Evolutionary conservation across 1,139 yeast species (phyloP), one percentile per base, ranked within the genome.

Genomic region (Zygoascus hellenicus): DNA sequence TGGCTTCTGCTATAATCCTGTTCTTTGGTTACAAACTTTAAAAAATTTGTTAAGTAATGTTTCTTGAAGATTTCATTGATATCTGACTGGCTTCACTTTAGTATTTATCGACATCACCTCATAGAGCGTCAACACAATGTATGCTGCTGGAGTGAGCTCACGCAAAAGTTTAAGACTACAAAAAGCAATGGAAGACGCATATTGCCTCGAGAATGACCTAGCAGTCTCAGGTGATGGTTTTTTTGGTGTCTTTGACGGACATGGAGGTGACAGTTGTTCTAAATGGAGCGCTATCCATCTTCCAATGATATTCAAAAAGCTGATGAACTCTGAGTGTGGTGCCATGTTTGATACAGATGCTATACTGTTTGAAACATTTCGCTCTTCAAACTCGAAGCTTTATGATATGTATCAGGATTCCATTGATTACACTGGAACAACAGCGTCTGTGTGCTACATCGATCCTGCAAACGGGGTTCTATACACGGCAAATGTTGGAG

Each of bases 141-240:
- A 5, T 22, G 26, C 26, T 22, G 26, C 26, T 5, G 26, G 26
- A 7, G 26, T 22, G 6, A 22, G 26, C 26, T 22, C 9, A 4
- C 7, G 7, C 26, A 22, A 22, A 22, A 22, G 26, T 22, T 7
- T 36, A 33, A 9, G 19, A 16, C 16, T 28, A 13, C 39, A 48
- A n/a, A 42, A 38, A 15, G 32, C 52, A 2, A 87, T 87, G 96
- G 96, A 87, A 62, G 96, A 87, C 63, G 90, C 84, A 6, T 95
- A 85, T 61, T 84, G 94, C 0, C 83, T 83, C 60, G 87, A 84
- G 42, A 88, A 89, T 54, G 84, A 85, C 64, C 85, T 84, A 68
- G 89, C 88, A n/a, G 90, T 85, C 57, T 65, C 83, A 19, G 94
- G 84, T 62, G 84, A 94, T 90, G 94, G 94, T 1, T 87, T 85